phyloP scores from a whole-genome alignment of 805 yeast genomes.

The Hanseniaspora lindneri region DNA sequence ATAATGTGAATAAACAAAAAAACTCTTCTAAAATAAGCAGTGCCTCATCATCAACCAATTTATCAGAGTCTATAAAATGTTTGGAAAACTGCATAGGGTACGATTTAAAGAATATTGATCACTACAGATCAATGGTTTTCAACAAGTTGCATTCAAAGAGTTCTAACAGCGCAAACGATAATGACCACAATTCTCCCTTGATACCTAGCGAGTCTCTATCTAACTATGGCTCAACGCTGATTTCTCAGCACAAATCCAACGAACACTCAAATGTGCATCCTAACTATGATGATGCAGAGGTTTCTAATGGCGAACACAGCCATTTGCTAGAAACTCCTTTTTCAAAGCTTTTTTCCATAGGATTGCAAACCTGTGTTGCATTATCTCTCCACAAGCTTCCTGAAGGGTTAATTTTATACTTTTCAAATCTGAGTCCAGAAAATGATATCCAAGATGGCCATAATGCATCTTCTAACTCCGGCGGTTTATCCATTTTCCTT shows the following conservation, averaged over 20 bases:
- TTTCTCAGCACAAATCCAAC: background rate
- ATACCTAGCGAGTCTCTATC: background rate
- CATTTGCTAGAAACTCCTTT: slow-evolving; percentile 70
- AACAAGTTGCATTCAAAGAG: background rate
- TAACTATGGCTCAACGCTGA: slow-evolving; percentile 14
- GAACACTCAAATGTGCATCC: slow-evolving; percentile 11
- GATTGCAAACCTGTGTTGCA: slow-evolving; percentile 80
- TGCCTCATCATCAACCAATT: background rate
- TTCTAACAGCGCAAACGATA: background rate
- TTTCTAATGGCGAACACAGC: slow-evolving; percentile 45
- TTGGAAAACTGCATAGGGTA: slow-evolving; percentile 29
- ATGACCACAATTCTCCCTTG: slow-evolving; percentile 2
- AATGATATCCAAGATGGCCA: slow-evolving; percentile 18
- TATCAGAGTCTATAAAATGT: slow-evolving; percentile 19
- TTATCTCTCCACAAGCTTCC: slow-evolving; percentile 84
- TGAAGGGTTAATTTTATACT: slow-evolving; percentile 80
- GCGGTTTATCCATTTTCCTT: slow-evolving; percentile 71
- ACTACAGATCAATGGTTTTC: slow-evolving; percentile 27
- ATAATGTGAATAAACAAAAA: background rate
- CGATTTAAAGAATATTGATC: slow-evolving; percentile 28
- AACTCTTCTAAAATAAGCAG: background rate
- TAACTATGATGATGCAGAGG: slow-evolving; percentile 21
- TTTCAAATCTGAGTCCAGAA: slow-evolving; percentile 57
- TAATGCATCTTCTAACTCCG: slow-evolving; percentile 26
- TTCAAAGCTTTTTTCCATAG: slow-evolving; percentile 70